Conservation (phyloP, 805 yeast genomes). For the Candida verbasci region DNA sequence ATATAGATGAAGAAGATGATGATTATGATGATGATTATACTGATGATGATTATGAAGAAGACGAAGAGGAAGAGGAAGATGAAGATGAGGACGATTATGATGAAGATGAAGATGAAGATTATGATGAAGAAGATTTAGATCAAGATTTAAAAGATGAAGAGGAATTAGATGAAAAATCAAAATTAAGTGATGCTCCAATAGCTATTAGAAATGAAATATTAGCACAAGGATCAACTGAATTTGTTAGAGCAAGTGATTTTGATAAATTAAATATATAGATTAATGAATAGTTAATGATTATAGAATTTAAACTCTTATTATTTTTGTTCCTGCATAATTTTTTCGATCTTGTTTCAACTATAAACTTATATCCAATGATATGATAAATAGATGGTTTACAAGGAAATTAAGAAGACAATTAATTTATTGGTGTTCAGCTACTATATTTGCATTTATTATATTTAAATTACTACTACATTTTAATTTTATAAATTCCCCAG, state of each 20-base stretch:
- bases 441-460: neutral
- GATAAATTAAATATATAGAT: constrained; percentile 5
- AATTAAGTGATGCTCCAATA: neutral
- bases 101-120: constrained; percentile 12
- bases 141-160: constrained; percentile 7
- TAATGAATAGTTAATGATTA: too few relatives aligned
- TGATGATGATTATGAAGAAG: constrained; percentile 28
- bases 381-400: neutral
- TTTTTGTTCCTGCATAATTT: neutral
- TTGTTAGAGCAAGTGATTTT: constrained; percentile 11
- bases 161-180: neutral
- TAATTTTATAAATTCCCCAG: neutral
- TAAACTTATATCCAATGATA: neutral
- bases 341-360: too few relatives aligned
- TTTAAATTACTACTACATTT: neutral
- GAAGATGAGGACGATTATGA: constrained; percentile 14
- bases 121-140: constrained; percentile 14
- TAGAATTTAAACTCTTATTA: neutral
- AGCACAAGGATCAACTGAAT: constrained; percentile 6
- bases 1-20: constrained; percentile 14
- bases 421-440: constrained; percentile 1
- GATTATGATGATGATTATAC: constrained; percentile 22
- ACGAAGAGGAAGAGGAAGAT: constrained; percentile 20
- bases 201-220: constrained; percentile 4
- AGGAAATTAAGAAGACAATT: constrained; percentile 2